Evolutionary conservation across 2,329 filamentous ascomycete species (phyloP).

Genomic region (Cladosporium sp.): DNA sequence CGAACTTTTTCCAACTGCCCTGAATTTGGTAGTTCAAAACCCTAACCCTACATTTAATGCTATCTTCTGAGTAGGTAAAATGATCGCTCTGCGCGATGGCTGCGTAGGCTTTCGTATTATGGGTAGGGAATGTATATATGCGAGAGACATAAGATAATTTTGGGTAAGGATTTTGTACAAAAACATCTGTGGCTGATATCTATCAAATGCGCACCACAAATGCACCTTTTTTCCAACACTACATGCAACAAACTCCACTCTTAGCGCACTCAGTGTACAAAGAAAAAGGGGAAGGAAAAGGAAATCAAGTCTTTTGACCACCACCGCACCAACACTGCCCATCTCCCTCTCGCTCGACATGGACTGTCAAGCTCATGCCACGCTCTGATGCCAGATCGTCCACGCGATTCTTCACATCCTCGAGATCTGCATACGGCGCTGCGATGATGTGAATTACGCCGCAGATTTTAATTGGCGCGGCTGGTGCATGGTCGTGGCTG

Average conservation of each 20-base stretch:
- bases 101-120: not conserved
- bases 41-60: too few relatives aligned
- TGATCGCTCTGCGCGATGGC: not conserved
- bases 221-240: conserved; percentile 1
- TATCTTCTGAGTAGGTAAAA: too few relatives aligned
- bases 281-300: not conserved
- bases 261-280: not conserved
- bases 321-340: conserved; percentile 63
- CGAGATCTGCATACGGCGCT: conserved; percentile 67
- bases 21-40: not conserved
- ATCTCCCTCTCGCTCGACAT: conserved; percentile 84
- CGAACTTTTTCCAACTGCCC: conserved; percentile 4
- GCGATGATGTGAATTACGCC: conserved; percentile 87
- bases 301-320: conserved; percentile 31
- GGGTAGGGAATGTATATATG: not conserved
- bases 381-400: conserved; percentile 67
- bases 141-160: not conserved
- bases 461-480: conserved; percentile 55
- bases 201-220: not conserved
- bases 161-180: not conserved
- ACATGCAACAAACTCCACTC: not conserved
- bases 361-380: conserved; percentile 78
- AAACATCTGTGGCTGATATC: not conserved
- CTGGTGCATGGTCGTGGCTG: conserved; percentile 28
- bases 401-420: conserved; percentile 81